Percentiles rank a stretch among this genome's conserved stretches.
These are phyloP conservation scores for Penicillium argentinense DNA, from an alignment of 495 filamentous ascomycete species.

Conservation along the genomic window DNA sequence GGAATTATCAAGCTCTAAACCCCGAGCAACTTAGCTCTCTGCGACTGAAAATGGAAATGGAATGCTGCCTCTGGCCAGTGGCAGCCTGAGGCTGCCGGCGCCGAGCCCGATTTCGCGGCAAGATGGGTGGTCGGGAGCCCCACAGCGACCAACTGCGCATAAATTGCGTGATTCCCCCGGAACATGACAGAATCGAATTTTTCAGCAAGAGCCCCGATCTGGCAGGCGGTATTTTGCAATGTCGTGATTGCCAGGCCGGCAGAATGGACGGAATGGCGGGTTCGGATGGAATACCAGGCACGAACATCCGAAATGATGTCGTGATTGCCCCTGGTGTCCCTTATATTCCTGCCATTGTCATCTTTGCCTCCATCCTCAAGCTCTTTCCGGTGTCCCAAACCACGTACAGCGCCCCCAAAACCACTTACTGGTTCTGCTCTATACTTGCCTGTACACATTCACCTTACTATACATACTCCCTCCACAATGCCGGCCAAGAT, in stretches of 20 bases:
- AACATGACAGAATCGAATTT: slow-evolving; percentile 5
- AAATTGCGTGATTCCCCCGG: slow-evolving; percentile 42
- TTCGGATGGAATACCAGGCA: slow-evolving; percentile 30
- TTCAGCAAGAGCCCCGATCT: slow-evolving; percentile 17
- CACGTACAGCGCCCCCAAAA: slow-evolving; percentile 6
- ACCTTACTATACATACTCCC: slow-evolving; percentile 3
- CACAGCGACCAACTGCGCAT: slow-evolving; percentile 29
- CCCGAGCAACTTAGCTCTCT: neutral
- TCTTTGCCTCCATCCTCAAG: slow-evolving; percentile 22
- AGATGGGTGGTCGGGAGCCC: slow-evolving; percentile 17
- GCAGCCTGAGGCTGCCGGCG: neutral
- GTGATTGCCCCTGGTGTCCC: slow-evolving; percentile 32
- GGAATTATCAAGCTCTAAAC: slow-evolving; percentile 32
- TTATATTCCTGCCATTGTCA: slow-evolving; percentile 34
- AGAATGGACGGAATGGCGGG: slow-evolving; percentile 29
- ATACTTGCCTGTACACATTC: slow-evolving; percentile 2
- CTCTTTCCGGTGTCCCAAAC: slow-evolving; percentile 13
- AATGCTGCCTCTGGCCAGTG: too few relatives aligned
- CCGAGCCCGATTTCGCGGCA: neutral
- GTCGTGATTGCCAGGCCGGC: slow-evolving; percentile 36
- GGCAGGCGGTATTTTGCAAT: slow-evolving; percentile 37
- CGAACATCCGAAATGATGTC: slow-evolving; percentile 30
- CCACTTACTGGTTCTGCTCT: slow-evolving; percentile 2
- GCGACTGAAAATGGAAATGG: neutral
- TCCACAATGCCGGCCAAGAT: slow-evolving; percentile 44